phyloP scores from a whole-genome alignment of 106 monocot genomes.

The Acorus gramineus region DNA sequence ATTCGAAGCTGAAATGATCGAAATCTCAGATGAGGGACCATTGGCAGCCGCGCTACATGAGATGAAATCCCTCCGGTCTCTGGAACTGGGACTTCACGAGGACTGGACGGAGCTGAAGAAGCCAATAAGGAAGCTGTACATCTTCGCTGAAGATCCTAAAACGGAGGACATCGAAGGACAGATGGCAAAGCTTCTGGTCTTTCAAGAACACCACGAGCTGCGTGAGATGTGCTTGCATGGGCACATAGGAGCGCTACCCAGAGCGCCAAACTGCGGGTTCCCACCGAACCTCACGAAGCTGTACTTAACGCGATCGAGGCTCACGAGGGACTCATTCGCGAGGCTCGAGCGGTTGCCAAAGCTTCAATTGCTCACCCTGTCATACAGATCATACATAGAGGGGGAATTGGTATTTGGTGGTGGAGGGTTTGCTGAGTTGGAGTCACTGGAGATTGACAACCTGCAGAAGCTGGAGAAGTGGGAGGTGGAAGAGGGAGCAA shows the following conservation, averaged over 20 bases:
- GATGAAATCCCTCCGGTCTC: too few species aligned
- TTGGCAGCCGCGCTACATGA: too few species aligned
- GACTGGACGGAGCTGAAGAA: too few species aligned
- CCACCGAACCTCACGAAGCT: neutral
- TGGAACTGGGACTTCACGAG: too few species aligned
- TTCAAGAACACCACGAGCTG: neutral
- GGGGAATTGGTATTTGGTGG: neutral
- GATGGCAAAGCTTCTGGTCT: too few species aligned
- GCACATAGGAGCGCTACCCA: neutral
- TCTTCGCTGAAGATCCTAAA: too few species aligned
- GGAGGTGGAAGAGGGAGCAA: conserved; percentile 8
- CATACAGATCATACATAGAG: neutral
- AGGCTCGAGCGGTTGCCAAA: neutral
- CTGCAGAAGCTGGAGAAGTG: conserved; percentile 1
- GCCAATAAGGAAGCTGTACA: too few species aligned
- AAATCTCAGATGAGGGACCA: too few species aligned
- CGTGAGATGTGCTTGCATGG: neutral
- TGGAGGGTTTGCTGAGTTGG: neutral
- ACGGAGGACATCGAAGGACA: too few species aligned
- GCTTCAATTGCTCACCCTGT: neutral
- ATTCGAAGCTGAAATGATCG: too few species aligned
- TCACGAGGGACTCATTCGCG: neutral
- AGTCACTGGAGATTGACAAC: neutral
- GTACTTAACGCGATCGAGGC: neutral
- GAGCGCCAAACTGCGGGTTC: neutral